Evolutionary conservation across 192 early-diverging fungal genomes (phyloP), one percentile per base, ranked within the genome.

Genomic region (Borealophlyctis nickersoniae): DNA sequence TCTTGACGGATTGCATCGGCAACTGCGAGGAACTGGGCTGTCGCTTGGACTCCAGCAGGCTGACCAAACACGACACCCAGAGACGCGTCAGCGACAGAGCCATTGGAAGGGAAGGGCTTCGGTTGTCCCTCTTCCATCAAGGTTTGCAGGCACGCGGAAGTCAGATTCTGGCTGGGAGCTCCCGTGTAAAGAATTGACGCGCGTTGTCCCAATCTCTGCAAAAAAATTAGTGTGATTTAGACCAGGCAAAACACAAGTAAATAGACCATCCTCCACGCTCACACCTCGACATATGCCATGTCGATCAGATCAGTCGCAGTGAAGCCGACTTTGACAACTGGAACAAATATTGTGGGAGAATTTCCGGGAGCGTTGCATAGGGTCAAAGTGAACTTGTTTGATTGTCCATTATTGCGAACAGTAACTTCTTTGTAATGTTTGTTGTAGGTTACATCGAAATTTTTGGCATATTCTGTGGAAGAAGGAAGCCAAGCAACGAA

Each of bases 361-460:
- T 26, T n/a, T 1, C 1, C 32, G n/a, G 9, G 0, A 34, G 63
- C 23, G 31, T 67, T 67, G 58, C 66, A 67, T 7, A 67, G 51
- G 24, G 57, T 22, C 45, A 67, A 27, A 9, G 49, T 67, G 34
- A 33, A 67, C 30, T 31, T 19, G 5, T 7, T 36, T 34, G 45
- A 16, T 4, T 14, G 16, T 52, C n/a, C 31, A 19, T 5, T 5
- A 16, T 7, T 26, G 9, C 65, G 54, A 2, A 67, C 22, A 4
- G 56, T 67, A 7, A 67, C 66, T 4, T 4, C 33, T 35, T 67
- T 67, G 33, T 67, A 67, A 22, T 0, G 33, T 49, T 54, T 52
- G 45, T 59, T 23, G 32, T 67, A 67, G 14, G 28, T 23, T 9
- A 67, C 65, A 30, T 67, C 49, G 32, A 59, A 67, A 27, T 67